These are phyloP conservation scores for Carnegiea gigantea DNA, from an alignment of 179 eudicot genomes.

Conservation along the genomic window DNA sequence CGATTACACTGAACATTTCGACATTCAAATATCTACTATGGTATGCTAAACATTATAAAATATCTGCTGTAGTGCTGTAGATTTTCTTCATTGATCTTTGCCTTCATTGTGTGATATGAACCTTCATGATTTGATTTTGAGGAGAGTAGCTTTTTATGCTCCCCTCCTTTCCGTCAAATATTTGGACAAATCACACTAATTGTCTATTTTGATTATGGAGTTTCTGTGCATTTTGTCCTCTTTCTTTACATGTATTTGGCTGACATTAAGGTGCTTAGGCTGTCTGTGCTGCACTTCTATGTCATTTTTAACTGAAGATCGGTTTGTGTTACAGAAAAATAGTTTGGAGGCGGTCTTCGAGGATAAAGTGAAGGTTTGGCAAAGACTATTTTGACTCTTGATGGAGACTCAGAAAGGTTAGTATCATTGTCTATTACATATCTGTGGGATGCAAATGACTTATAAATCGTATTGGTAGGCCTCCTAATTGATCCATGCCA, in stretches of 20 bases:
- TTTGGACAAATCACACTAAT: neutral
- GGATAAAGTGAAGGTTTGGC: conserved; percentile 78
- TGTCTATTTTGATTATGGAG: too few species aligned
- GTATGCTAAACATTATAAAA: too few species aligned
- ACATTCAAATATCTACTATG: too few species aligned
- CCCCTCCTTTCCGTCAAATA: neutral
- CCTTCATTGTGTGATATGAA: too few species aligned
- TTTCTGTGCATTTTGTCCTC: neutral
- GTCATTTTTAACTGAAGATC: conserved; percentile 21
- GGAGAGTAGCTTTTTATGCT: too few species aligned
- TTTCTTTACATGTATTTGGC: neutral
- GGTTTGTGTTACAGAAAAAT: conserved; percentile 59
- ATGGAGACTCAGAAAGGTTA: conserved; percentile 72
- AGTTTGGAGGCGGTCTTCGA: conserved; percentile 55
- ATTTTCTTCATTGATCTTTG: too few species aligned
- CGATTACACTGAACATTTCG: too few species aligned
- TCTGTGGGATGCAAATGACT: neutral
- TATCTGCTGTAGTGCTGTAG: too few species aligned
- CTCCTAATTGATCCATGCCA: neutral
- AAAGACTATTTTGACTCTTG: conserved; percentile 57
- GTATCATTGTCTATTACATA: conserved; percentile 7
- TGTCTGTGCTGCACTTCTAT: conserved; percentile 11
- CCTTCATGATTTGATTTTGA: too few species aligned
- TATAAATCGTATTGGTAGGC: neutral
- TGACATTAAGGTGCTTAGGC: neutral